Base-by-base conservation (phyloP, 2,329 filamentous ascomycete species). In the Chalaropsis ovoidea region DNA sequence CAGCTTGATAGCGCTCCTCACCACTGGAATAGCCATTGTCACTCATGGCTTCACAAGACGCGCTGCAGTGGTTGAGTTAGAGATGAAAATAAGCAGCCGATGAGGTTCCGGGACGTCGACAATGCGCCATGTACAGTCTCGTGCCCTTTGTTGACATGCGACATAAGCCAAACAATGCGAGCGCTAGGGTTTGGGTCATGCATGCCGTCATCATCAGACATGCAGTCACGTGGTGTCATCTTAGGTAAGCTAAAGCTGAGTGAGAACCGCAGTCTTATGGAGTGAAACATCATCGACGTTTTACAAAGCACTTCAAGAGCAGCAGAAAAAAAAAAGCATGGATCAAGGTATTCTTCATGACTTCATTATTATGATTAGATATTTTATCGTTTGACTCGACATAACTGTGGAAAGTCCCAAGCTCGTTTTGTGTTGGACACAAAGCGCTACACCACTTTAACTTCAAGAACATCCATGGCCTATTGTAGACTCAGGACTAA, bases 1-100 rank as follows among this genome's bases (percentile, higher is more conserved):
- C 82, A 67, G 83, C 82, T 63, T 87, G 82, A 22, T 85, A 81
- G 58, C 81, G 79, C 27, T 73, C 73, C 58, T 75, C 73, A 58
- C 71, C 71, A 43, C 67, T 67, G 4, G 67, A 69, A 39, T 68
- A 69, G 22, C 65, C 62, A 19, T 56, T 58, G 39, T 67, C 65
- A 39, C 54, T 64, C 62, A 61, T 67, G 68, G 35, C 66, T 64
- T 6, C 24, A n/a, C n/a, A 39, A 39, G 10, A 11, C 4, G 4
- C 6, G 10, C 15, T n/a, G 1, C 15, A 10, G 27, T 11, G n/a
- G 7, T 35, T n/a, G 5, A n/a, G n/a, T 10, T 39, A 13, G 27
- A 10, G 54, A 31, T 35, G 19, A 39, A 19, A 35, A 39, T 39
- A 58, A 39, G 54, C 24, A 58, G 13, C 1, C 11, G 22, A n/a